phyloP scores from a whole-genome alignment of 2,329 filamentous ascomycete species.

The Mycosphaerelloides madeirae region DNA sequence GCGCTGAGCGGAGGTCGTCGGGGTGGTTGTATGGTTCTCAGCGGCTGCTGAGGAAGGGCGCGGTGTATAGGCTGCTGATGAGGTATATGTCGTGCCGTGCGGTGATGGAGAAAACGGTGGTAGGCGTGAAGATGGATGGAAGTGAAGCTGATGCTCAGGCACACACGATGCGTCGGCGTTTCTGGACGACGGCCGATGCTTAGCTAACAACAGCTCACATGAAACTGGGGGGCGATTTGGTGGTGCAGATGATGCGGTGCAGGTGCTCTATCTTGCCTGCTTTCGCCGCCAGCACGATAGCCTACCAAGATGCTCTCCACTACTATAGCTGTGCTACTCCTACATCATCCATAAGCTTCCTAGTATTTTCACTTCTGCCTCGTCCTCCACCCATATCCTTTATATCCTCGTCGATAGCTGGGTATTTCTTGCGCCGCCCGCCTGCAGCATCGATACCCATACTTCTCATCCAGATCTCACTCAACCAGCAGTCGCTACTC shows the following conservation, averaged over 20 bases:
- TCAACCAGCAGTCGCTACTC: not conserved
- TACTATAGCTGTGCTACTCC: no score
- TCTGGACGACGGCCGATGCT: no score
- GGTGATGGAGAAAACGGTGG: not conserved
- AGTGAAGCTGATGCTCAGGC: conserved; percentile 1
- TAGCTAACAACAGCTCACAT: no score
- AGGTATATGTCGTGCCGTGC: no score
- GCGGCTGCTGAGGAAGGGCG: not conserved
- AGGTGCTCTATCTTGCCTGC: no score
- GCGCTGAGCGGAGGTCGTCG: conserved; percentile 1
- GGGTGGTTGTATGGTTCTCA: not conserved
- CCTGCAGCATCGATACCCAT: not conserved
- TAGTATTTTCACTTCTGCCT: no score
- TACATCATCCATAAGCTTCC: not conserved
- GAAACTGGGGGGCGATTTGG: no score
- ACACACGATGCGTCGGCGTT: not conserved
- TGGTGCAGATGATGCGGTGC: conserved; percentile 1
- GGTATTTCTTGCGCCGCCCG: not conserved
- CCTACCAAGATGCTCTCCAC: not conserved
- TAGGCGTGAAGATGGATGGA: conserved; percentile 2
- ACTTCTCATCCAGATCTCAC: not conserved
- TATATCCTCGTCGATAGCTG: no score
- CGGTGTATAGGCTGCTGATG: conserved; percentile 2
- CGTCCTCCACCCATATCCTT: no score
- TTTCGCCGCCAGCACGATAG: not conserved